A percentile compares a stretch with the other conserved stretches of the same genome.
Evolutionary conservation across 306 rosid genomes (phyloP).

Genomic region (Trifolium subterraneum): DNA sequence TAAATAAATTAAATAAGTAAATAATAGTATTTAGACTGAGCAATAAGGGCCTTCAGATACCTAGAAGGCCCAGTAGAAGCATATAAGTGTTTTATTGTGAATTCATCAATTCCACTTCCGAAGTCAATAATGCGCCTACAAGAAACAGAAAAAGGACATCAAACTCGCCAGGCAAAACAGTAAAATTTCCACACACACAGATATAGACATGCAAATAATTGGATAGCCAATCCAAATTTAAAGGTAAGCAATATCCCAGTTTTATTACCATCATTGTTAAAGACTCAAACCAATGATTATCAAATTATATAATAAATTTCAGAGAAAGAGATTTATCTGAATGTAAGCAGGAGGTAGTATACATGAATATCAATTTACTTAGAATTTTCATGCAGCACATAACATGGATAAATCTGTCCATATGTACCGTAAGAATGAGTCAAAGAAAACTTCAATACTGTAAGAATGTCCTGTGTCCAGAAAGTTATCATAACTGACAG

Average conservation of each 20-base stretch:
- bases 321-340: conserved; percentile 15
- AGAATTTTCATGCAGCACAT: conserved; percentile 11
- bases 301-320: conserved; percentile 19
- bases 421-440: conserved; percentile 3
- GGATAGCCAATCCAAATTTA: conserved; percentile 36
- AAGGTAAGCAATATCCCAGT: conserved; percentile 22
- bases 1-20: conserved; percentile 11
- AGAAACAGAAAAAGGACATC: conserved; percentile 34
- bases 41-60: conserved; percentile 48
- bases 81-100: conserved; percentile 83
- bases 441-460: conserved; percentile 34
- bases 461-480: background rate
- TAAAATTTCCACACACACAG: background rate
- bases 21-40: conserved; percentile 19
- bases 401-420: conserved; percentile 26
- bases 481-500: too few species aligned
- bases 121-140: conserved; percentile 78
- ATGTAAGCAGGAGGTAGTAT: conserved; percentile 26
- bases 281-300: conserved; percentile 33
- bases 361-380: conserved; percentile 24
- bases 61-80: conserved; percentile 89
- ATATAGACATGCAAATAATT: conserved; percentile 4
- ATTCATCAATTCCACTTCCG: conserved; percentile 92
- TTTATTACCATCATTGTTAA: conserved; percentile 38
- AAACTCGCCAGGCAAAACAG: conserved; percentile 27